Percentiles rank a stretch among this genome's conserved stretches.
These are phyloP conservation scores for Mucor mucedo DNA, from an alignment of 371 early-diverging fungal species.

Conservation along the genomic window DNA sequence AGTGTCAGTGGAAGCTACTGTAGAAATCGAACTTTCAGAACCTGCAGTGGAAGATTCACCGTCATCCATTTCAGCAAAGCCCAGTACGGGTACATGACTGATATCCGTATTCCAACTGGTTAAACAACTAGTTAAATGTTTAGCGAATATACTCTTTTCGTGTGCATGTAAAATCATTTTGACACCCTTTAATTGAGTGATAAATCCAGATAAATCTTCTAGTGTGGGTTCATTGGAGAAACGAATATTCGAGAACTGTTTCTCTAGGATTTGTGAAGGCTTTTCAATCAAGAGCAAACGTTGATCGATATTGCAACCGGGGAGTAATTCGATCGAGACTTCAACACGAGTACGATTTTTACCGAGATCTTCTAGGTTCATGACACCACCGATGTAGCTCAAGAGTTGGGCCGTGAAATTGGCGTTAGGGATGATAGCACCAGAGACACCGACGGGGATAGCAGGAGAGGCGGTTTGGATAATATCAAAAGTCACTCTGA, in stretches of 20 bases:
- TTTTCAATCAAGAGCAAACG: conserved; percentile 28
- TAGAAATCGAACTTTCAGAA: conserved; percentile 15
- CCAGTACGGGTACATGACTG: conserved; percentile 40
- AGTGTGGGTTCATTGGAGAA: conserved; percentile 61
- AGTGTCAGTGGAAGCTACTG: background rate
- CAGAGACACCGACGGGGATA: conserved; percentile 34
- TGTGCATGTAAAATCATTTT: conserved; percentile 52
- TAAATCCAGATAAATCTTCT: conserved; percentile 47
- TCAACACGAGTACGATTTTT: conserved; percentile 41
- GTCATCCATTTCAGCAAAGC: conserved; percentile 11
- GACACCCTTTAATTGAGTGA: conserved; percentile 47
- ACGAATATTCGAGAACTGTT: conserved; percentile 28
- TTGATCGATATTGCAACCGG: conserved; percentile 31
- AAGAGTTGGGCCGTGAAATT: conserved; percentile 58
- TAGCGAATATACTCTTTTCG: conserved; percentile 56
- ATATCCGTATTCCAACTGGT: conserved; percentile 58
- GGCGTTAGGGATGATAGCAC: conserved; percentile 46
- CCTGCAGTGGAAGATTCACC: conserved; percentile 11
- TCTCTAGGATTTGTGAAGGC: conserved; percentile 30
- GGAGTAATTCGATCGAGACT: conserved; percentile 44
- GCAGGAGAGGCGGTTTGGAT: conserved; percentile 52
- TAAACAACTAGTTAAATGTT: conserved; percentile 56
- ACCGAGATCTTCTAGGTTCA: conserved; percentile 48
- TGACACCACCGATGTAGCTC: conserved; percentile 51
- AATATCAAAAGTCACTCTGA: conserved; percentile 58